Evolutionary conservation across 2,329 filamentous ascomycete species (phyloP).

Genomic region (Thermoascus crustaceus): DNA sequence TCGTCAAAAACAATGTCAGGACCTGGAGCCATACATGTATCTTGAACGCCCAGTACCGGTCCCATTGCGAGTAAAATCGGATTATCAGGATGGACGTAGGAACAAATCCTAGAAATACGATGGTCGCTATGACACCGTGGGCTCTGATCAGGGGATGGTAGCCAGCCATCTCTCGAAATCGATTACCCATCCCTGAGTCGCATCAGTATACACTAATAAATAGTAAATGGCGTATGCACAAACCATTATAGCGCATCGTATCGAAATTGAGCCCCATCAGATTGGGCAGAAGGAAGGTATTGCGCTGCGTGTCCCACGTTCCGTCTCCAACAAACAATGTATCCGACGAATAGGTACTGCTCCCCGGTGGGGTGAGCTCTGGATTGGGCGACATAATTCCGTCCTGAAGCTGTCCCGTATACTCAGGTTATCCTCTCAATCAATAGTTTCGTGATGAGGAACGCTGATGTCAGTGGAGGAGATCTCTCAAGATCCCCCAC

Average conservation of each 20-base stretch:
- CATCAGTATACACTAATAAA: constrained; percentile 9
- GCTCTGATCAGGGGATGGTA: constrained; percentile 53
- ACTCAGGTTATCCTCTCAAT: constrained; percentile 6
- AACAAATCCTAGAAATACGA: constrained; percentile 54
- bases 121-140: constrained; percentile 53
- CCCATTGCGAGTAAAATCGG: constrained; percentile 50
- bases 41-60: constrained; percentile 48
- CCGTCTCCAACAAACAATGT: constrained; percentile 58
- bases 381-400: constrained; percentile 25
- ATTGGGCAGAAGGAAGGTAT: constrained; percentile 58
- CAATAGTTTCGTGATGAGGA: constrained; percentile 24
- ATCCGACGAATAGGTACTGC: constrained; percentile 53
- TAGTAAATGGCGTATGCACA: constrained; percentile 12
- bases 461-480: constrained; percentile 33
- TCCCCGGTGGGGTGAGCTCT: constrained; percentile 49
- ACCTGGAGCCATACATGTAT: constrained; percentile 58
- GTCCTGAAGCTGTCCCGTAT: constrained; percentile 6
- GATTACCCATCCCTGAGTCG: constrained; percentile 55
- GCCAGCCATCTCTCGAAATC: constrained; percentile 50
- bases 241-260: constrained; percentile 61
- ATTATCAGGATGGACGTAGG: constrained; percentile 53
- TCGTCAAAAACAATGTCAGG: constrained; percentile 51
- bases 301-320: constrained; percentile 55
- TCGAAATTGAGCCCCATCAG: constrained; percentile 57
- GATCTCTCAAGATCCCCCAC: constrained; percentile 38